phyloP scores from a whole-genome alignment of 2,329 filamentous ascomycete genomes.

The Aspergillus spinulosporus region DNA sequence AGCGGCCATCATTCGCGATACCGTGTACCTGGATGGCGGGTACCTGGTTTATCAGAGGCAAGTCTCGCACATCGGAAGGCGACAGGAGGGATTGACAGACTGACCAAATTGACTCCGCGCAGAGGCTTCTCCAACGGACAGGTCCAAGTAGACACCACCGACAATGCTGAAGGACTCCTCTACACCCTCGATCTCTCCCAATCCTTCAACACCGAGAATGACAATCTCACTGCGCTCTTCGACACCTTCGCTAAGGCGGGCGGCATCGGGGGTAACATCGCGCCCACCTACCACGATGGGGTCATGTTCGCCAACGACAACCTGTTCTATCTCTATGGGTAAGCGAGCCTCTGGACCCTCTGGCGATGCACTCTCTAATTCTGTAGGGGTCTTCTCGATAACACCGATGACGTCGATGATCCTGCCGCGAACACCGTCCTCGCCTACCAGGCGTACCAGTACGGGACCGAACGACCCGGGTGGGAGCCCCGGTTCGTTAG shows the following conservation, averaged over 20 bases:
- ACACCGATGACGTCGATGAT: conserved; percentile 34
- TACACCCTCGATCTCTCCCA: conserved; percentile 60
- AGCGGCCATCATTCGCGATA: conserved; percentile 57
- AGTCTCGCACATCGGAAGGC: not conserved
- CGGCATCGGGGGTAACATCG: conserved; percentile 52
- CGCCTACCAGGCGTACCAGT: conserved; percentile 56
- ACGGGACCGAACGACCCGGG: conserved; percentile 47
- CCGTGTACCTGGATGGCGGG: conserved; percentile 67
- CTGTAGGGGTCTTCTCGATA: conserved; percentile 48
- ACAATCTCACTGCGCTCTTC: conserved; percentile 58
- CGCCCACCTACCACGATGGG: conserved; percentile 62
- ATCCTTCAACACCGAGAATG: conserved; percentile 52
- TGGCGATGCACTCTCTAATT: not conserved
- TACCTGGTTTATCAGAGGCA: conserved; percentile 31
- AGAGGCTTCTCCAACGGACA: not conserved
- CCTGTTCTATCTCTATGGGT: conserved; percentile 65
- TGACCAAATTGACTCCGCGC: not conserved
- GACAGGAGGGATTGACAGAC: not conserved
- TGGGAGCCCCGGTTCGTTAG: conserved; percentile 50
- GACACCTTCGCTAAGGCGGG: conserved; percentile 51
- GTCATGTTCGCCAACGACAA: conserved; percentile 65
- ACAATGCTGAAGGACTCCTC: conserved; percentile 54
- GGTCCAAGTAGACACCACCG: conserved; percentile 22
- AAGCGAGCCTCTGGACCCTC: not conserved
- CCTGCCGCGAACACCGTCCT: conserved; percentile 9